phyloP scores from a whole-genome alignment of 129 eudicot species.

The Lactuca saligna region DNA sequence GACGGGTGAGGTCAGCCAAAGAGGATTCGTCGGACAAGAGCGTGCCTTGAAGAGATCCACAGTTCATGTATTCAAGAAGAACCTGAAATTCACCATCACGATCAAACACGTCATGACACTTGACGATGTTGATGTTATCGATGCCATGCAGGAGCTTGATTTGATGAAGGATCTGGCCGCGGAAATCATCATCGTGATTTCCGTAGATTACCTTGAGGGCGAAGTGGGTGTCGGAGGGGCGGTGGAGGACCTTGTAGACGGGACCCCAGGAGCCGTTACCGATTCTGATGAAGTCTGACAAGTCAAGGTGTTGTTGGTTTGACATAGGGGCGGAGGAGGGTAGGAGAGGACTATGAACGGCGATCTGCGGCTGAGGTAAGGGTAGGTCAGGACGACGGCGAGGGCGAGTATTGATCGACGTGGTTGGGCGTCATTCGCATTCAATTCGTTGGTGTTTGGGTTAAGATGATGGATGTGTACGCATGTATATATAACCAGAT shows the following conservation, averaged over 20 bases:
- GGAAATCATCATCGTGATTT: conserved; percentile 62
- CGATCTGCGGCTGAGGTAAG: conserved; percentile 27
- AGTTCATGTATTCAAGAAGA: conserved; percentile 68
- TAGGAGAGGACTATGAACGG: conserved; percentile 36
- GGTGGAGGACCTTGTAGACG: conserved; percentile 53
- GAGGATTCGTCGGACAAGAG: conserved; percentile 49
- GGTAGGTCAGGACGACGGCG: conserved; percentile 18
- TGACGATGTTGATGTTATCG: conserved; percentile 47
- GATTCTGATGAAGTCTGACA: conserved; percentile 39
- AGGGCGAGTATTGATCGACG: background rate
- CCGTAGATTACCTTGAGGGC: conserved; percentile 82
- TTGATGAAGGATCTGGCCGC: conserved; percentile 66
- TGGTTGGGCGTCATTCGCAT: conserved; percentile 19
- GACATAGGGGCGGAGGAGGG: background rate
- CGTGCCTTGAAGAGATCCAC: conserved; percentile 58
- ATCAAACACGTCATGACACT: conserved; percentile 62
- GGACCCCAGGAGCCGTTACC: conserved; percentile 52
- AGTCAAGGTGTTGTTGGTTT: conserved; percentile 10
- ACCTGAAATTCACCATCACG: conserved; percentile 74
- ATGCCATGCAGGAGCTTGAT: conserved; percentile 46
- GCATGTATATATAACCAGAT: background rate
- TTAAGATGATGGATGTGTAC: background rate
- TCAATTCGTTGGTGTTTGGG: background rate
- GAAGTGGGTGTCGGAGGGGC: conserved; percentile 38
- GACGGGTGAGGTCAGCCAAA: conserved; percentile 44